These are phyloP conservation scores for Leccinum fuscescens DNA, from an alignment of 1,284 basidiomycete genomes.

Conservation along the genomic window DNA sequence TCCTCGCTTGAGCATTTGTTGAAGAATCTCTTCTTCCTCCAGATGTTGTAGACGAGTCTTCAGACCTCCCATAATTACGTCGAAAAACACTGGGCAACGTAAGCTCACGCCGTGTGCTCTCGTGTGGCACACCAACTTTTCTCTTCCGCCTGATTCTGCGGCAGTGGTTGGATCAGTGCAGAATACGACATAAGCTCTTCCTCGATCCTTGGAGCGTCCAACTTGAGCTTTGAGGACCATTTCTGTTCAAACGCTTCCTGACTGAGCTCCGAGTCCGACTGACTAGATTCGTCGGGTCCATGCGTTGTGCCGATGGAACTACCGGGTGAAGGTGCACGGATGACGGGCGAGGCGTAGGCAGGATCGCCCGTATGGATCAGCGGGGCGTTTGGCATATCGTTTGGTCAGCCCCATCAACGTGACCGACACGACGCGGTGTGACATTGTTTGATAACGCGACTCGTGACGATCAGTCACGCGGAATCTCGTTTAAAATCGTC, in stretches of 20 bases:
- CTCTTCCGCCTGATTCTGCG: slow-evolving; percentile 32
- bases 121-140: slow-evolving; percentile 23
- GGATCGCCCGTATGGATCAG: slow-evolving; percentile 37
- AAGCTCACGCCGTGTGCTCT: slow-evolving; percentile 13
- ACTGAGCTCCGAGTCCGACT: slow-evolving; percentile 53
- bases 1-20: slow-evolving; percentile 55
- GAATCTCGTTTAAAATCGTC: slow-evolving; percentile 29
- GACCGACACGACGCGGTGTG: slow-evolving; percentile 30
- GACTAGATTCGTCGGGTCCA: slow-evolving; percentile 56
- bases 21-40: slow-evolving; percentile 67
- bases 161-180: slow-evolving; percentile 25
- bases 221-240: slow-evolving; percentile 42
- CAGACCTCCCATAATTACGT: slow-evolving; percentile 51
- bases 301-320: slow-evolving; percentile 70
- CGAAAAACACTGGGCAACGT: slow-evolving; percentile 37
- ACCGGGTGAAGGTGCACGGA: slow-evolving; percentile 66
- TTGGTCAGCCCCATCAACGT: slow-evolving; percentile 1
- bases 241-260: slow-evolving; percentile 53
- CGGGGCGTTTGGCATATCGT: slow-evolving; percentile 29
- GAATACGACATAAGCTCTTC: slow-evolving; percentile 30
- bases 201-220: slow-evolving; percentile 32
- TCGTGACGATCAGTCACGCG: slow-evolving; percentile 33
- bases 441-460: slow-evolving; percentile 31
- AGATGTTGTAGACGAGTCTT: slow-evolving; percentile 50
- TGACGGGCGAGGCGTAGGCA: slow-evolving; percentile 63